Conservation (phyloP, 1,284 basidiomycete species). For the Pseudozyma tsukubaensis region DNA sequence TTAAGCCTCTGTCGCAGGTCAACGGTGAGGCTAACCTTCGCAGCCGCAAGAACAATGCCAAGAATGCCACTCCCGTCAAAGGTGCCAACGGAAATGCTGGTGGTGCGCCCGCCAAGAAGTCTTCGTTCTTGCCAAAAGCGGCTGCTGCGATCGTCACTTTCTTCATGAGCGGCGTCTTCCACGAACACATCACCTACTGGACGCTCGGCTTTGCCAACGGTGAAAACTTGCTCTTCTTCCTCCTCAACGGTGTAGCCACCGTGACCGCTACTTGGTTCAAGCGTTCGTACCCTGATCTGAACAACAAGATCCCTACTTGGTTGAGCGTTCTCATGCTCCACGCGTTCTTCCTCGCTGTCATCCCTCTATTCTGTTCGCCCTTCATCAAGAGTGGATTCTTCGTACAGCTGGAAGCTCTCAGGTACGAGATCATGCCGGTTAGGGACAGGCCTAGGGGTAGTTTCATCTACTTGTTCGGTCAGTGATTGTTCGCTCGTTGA, state of each 20-base stretch:
- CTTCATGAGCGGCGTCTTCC: conserved; percentile 63
- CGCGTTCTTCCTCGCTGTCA: conserved; percentile 54
- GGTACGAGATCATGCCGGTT: conserved; percentile 59
- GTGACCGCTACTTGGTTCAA: conserved; percentile 62
- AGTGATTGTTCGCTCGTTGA: conserved; percentile 34
- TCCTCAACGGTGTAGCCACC: conserved; percentile 62
- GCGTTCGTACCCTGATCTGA: conserved; percentile 54
- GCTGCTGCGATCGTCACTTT: conserved; percentile 62
- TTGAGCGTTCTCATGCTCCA: conserved; percentile 58
- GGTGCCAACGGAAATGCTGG: conserved; percentile 18
- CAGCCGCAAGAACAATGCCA: conserved; percentile 20
- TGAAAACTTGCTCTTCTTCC: conserved; percentile 67
- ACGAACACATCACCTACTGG: conserved; percentile 66
- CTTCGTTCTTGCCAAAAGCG: conserved; percentile 60
- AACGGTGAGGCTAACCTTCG: conserved; percentile 17
- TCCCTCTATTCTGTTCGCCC: conserved; percentile 65
- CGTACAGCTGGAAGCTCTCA: conserved; percentile 58
- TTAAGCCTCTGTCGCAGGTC: conserved; percentile 46
- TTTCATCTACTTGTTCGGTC: conserved; percentile 62
- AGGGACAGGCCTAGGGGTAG: conserved; percentile 45
- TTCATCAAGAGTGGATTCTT: conserved; percentile 64
- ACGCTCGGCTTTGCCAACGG: conserved; percentile 61
- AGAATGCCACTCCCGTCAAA: conserved; percentile 17
- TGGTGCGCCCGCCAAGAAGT: conserved; percentile 22
- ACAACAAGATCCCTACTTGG: conserved; percentile 57